Evolutionary conservation across 345 rosid species (phyloP).

Genomic region (Excoecaria agallocha): DNA sequence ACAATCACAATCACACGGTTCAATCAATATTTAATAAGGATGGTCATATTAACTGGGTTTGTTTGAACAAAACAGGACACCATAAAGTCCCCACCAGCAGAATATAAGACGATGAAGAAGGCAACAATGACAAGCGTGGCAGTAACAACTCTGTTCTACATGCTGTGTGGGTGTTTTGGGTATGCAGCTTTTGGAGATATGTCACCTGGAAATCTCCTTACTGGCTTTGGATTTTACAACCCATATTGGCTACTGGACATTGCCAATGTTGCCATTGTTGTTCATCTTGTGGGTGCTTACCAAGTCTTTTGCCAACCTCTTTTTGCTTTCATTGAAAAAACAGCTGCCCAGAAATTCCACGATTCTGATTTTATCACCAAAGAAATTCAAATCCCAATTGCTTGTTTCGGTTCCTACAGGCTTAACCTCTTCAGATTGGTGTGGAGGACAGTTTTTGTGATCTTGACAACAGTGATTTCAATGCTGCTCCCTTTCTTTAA

Average conservation of each 20-base stretch:
- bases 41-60: neutral
- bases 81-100: slow-evolving; percentile 63
- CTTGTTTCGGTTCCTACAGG: slow-evolving; percentile 40
- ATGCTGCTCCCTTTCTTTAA: slow-evolving; percentile 92
- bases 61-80: slow-evolving; percentile 44
- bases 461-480: slow-evolving; percentile 62
- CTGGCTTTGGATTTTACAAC: slow-evolving; percentile 72
- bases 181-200: slow-evolving; percentile 86
- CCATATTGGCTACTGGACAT: slow-evolving; percentile 92
- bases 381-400: slow-evolving; percentile 52
- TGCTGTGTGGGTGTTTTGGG: slow-evolving; percentile 86
- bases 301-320: slow-evolving; percentile 92
- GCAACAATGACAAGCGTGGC: slow-evolving; percentile 62
- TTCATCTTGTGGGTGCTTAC: slow-evolving; percentile 88
- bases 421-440: slow-evolving; percentile 73
- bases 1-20: neutral
- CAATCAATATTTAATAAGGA: no score
- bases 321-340: slow-evolving; percentile 71
- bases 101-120: slow-evolving; percentile 75
- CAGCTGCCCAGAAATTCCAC: slow-evolving; percentile 44
- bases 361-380: slow-evolving; percentile 54
- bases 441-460: slow-evolving; percentile 85
- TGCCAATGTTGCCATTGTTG: slow-evolving; percentile 71
- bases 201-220: slow-evolving; percentile 76
- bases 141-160: slow-evolving; percentile 83